A percentile compares a stretch with the other conserved stretches of the same genome.
These are phyloP conservation scores for Jasminum sambac DNA, from an alignment of 257 asterid genomes.

Conservation along the genomic window DNA sequence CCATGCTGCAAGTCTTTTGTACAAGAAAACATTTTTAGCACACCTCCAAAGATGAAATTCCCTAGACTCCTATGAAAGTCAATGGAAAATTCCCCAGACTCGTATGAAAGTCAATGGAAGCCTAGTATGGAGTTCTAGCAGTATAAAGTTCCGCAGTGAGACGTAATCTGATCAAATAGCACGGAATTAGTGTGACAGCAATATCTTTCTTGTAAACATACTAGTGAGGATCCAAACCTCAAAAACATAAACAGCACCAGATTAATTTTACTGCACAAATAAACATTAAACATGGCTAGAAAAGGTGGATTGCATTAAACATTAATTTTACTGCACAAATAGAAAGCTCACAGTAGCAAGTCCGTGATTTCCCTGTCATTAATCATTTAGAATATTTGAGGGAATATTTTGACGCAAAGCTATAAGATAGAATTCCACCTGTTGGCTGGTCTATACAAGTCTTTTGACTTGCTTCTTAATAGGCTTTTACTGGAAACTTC, in stretches of 20 bases:
- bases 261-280: background rate
- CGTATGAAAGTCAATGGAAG: background rate
- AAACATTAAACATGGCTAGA: background rate
- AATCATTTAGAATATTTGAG: background rate
- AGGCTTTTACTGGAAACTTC: background rate
- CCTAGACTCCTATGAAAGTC: background rate
- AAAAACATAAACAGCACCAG: background rate
- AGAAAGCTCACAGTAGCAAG: background rate
- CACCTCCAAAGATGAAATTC: background rate
- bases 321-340: background rate
- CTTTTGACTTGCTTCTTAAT: background rate
- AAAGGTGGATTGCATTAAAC: background rate
- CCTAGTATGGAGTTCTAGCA: background rate
- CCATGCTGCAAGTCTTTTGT: background rate
- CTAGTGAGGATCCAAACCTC: background rate
- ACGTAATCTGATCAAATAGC: background rate
- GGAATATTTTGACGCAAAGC: background rate
- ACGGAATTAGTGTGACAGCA: background rate
- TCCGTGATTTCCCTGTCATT: background rate
- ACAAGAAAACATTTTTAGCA: background rate
- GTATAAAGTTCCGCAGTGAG: background rate
- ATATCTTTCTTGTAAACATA: background rate
- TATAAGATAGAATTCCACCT: background rate
- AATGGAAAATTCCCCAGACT: background rate
- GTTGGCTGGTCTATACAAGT: background rate